Base-by-base conservation (phyloP, 1,284 basidiomycete species). In the Cutaneotrichosporon dermatis region DNA sequence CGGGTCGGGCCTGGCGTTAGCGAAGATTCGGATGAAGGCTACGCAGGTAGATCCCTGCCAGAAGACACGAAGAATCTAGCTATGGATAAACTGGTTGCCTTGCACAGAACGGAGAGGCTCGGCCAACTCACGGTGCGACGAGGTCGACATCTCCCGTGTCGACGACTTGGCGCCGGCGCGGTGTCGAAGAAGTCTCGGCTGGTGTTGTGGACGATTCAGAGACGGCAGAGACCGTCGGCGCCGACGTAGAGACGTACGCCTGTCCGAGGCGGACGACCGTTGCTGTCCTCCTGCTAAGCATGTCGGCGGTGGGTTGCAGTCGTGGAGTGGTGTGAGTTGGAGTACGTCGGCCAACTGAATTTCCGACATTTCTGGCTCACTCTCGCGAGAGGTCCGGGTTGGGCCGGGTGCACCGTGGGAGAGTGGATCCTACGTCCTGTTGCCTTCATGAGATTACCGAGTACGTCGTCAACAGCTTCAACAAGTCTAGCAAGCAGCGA, bases 121-220 rank as follows among this genome's bases (percentile, higher is more conserved):
- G 25, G 25, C 25, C 25, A 2, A 71, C 74, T 66, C 48, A 76
- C 75, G 75, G 75, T 41, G 74, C 75, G 8, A 76, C 70, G 15
- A 76, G 70, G 57, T 76, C 74, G 3, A 70, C 69, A 34, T 65
- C 61, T 2, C 61, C 59, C 1, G 59, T 48, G 36, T 55, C 54
- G 15, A 42, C 40, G 40, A 43, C 40, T 15, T 43, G 40, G 4
- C 51, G 40, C 25, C 51, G 51, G 16, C 51, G 51, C 4, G 50
- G 37, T 9, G 50, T n/a, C 33, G 44, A 15, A 9, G 48, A 7
- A 13, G 48, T 6, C 12, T 36, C 48, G 35, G 34, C 34, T 8
- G 35, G 33, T 7, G 34, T 35, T 25, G 25, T 25, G 8, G 39
- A 40, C 39, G 39, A 8, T 40, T 40, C 39, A 12, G 39, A 12